Evolutionary conservation across 2,329 filamentous ascomycete genomes (phyloP).

Genomic region (Pseudogymnoascus sp.): DNA sequence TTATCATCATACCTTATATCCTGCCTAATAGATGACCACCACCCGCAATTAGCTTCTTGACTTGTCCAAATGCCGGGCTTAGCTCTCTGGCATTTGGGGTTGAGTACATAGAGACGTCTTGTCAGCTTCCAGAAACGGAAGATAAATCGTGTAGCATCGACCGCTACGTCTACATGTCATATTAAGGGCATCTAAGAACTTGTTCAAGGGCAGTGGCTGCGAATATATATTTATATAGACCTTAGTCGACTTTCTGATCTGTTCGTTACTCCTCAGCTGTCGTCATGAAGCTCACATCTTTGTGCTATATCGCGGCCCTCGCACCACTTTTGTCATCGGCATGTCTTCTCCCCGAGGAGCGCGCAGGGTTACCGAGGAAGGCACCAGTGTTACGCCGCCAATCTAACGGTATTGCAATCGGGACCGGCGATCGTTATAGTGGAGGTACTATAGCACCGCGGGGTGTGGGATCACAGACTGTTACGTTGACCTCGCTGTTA

Average conservation of each 20-base stretch:
- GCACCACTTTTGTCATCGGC: slow-evolving; percentile 15
- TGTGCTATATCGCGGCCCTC: slow-evolving; percentile 14
- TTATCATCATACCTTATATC: background rate
- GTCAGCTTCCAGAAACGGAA: background rate
- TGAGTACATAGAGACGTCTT: background rate
- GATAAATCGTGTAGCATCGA: background rate
- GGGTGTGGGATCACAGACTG: slow-evolving; percentile 33
- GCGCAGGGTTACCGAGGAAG: slow-evolving; percentile 16
- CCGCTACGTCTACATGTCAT: background rate
- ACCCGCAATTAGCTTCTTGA: background rate
- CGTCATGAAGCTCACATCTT: slow-evolving; percentile 17
- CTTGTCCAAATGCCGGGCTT: slow-evolving; percentile 8
- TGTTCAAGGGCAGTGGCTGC: background rate
- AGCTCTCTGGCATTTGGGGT: background rate
- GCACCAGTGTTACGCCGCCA: slow-evolving; percentile 12
- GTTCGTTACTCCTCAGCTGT: background rate
- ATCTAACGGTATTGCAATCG: slow-evolving; percentile 29
- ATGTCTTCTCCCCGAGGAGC: slow-evolving; percentile 34
- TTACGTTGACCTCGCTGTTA: slow-evolving; percentile 33
- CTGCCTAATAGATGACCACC: slow-evolving; percentile 5
- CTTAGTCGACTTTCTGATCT: background rate
- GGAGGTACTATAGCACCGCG: slow-evolving; percentile 32
- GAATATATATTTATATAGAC: background rate
- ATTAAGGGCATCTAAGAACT: background rate
- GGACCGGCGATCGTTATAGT: slow-evolving; percentile 35